Percentiles rank a stretch among this genome's conserved stretches.
Evolutionary conservation across 78 protist species (phyloP).

Genomic region (Dictyostelium purpureum): DNA sequence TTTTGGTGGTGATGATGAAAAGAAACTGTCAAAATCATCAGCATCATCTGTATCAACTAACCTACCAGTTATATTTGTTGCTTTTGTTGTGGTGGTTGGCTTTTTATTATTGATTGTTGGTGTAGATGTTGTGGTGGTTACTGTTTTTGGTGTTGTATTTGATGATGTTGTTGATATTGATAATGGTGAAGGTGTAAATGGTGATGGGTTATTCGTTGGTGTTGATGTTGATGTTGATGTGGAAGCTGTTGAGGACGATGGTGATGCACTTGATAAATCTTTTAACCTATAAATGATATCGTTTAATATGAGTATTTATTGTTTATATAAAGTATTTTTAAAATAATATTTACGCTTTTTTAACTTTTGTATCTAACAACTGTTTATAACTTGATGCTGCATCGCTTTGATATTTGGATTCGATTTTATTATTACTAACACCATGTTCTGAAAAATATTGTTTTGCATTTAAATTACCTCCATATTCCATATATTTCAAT

Average conservation of each 20-base stretch:
- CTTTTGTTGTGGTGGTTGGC: neutral
- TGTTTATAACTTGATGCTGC: conserved; percentile 25
- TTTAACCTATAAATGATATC: neutral
- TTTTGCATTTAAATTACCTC: conserved; percentile 79
- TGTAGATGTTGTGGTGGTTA: neutral
- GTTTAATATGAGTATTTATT: neutral
- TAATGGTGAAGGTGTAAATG: conserved; percentile 21
- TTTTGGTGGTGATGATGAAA: conserved; percentile 9
- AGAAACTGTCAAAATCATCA: conserved; percentile 35
- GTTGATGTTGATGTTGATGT: neutral
- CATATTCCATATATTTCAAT: conserved; percentile 64
- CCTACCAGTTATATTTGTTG: neutral
- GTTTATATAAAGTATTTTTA: too few relatives aligned
- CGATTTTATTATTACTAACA: conserved; percentile 6
- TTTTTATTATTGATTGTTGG: neutral
- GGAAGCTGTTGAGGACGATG: neutral
- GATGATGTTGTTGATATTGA: neutral
- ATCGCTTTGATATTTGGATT: conserved; percentile 34
- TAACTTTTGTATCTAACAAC: conserved; percentile 6
- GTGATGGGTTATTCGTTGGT: neutral
- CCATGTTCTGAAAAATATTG: conserved; percentile 79
- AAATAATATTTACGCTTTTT: conserved; percentile 15
- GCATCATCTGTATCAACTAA: neutral
- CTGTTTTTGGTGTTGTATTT: neutral
- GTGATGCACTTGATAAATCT: neutral